Conservation (phyloP, 1,284 basidiomycete genomes). For the Rhodotorula sp. region DNA sequence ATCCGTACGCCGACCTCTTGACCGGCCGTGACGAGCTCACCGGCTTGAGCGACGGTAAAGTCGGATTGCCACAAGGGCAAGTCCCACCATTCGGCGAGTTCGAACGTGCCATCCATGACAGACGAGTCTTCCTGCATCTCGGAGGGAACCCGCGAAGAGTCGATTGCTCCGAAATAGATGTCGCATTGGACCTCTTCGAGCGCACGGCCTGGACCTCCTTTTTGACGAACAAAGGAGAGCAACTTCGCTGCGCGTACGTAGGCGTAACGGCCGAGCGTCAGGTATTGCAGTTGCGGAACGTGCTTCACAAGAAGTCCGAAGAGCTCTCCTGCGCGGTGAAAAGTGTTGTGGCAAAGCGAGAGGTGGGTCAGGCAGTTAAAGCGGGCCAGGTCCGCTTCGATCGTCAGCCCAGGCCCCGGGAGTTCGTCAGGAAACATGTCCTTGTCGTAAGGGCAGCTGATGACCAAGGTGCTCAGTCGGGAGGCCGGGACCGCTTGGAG, state of each 20-base stretch:
- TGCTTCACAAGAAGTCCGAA: not conserved
- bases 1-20: not conserved
- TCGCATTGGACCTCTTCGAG: not conserved
- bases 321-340: not conserved
- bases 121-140: not conserved
- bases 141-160: not conserved
- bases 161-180: not conserved
- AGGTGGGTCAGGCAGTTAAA: not conserved
- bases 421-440: not conserved
- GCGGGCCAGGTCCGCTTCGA: constrained; percentile 5
- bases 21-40: not conserved
- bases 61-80: not conserved
- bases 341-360: not conserved
- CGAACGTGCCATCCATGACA: not conserved
- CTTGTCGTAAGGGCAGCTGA: not conserved
- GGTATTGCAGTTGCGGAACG: not conserved
- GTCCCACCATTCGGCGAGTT: not conserved
- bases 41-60: not conserved
- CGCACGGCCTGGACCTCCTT: not conserved
- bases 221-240: not conserved
- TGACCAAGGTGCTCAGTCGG: not conserved
- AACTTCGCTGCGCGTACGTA: not conserved
- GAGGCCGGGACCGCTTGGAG: not conserved
- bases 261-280: not conserved
- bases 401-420: not conserved